These are phyloP conservation scores for Achlya hypogyna DNA, from an alignment of 352 stramenopile species.

Conservation along the genomic window DNA sequence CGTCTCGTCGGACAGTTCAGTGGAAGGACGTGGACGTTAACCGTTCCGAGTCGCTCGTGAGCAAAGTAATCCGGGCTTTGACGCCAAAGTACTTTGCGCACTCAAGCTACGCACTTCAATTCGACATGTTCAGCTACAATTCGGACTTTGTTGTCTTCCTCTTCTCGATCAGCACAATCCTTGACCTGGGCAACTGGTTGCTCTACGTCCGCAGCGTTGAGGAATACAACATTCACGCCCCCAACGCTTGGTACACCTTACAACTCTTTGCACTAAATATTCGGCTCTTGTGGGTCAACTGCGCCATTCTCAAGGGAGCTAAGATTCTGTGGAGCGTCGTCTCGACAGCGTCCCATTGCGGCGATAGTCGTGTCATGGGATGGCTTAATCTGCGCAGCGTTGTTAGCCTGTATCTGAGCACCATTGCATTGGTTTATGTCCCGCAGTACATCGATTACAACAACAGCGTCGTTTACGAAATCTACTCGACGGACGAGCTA, in stretches of 20 bases:
- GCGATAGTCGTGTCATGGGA: not conserved
- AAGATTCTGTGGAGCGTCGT: not conserved
- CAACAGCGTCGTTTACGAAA: not conserved
- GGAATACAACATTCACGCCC: not conserved
- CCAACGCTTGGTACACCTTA: not conserved
- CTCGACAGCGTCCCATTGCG: not conserved
- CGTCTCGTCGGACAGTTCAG: not conserved
- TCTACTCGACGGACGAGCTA: not conserved
- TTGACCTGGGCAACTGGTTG: slow-evolving; percentile 2
- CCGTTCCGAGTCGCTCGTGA: not conserved
- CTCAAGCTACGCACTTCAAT: slow-evolving; percentile 1
- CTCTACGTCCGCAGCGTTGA: not conserved
- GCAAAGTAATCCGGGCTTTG: not conserved
- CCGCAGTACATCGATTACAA: slow-evolving; percentile 13
- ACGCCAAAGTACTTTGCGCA: slow-evolving; percentile 14
- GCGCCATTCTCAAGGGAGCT: not conserved
- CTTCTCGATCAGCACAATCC: not conserved
- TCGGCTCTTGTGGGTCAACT: slow-evolving; percentile 8
- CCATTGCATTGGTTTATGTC: not conserved
- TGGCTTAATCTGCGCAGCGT: slow-evolving; percentile 11
- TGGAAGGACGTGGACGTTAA: not conserved
- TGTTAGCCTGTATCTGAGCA: not conserved
- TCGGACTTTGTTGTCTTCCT: slow-evolving; percentile 1
- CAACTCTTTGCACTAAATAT: not conserved
- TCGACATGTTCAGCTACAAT: slow-evolving; percentile 20